Evolutionary conservation across 1,284 basidiomycete genomes (phyloP), one percentile per base, ranked within the genome.

Genomic region (Sporisorium graminicola): DNA sequence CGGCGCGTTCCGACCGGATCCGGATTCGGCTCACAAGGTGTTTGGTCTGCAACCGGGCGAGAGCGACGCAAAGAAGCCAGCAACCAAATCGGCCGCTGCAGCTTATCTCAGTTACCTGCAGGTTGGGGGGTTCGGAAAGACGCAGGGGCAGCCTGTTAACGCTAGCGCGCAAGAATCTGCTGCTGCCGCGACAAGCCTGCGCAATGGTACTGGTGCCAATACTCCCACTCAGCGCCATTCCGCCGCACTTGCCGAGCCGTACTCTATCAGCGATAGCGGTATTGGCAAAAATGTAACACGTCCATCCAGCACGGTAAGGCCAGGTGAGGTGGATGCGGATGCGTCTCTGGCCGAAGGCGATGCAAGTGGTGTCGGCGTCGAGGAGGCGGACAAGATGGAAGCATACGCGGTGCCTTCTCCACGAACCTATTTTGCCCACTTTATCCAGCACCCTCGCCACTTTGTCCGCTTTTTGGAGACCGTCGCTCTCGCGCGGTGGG

Each of bases 381-480:
- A 52, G 20, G 59, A 57, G 43, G 37, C 16, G 18, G 58, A 60
- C 31, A 62, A 49, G 65, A 56, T 63, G 65, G 65, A 66, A 7
- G 68, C 82, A 13, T 87, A 87, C 60, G 89, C 90, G 67, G 88
- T 91, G 0, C 93, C 94, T 0, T 94, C 94, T 0, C 94, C 95
- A 0, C 89, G 91, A 1, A 88, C 92, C 33, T 98, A 94, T 86
- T 98, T 98, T 82, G 91, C 95, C 0, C 94, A 97, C 85, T 99
- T 98, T 78, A 92, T 98, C 44, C 93, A 95, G 79, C 94, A 96
- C 81, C 91, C 92, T 67, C 88, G 88, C 1, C 90, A 93, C 59
- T 96, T 99, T 79, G 89, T 93, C 42, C 88, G 90, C 2, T 99
- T 98, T 86, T 89, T 99, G 8, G 95, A 99, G 87, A 91, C 91